Percentiles rank a stretch among this genome's conserved stretches.
phyloP scores from a whole-genome alignment of 495 filamentous ascomycete species.

The Parmelia sp. region DNA sequence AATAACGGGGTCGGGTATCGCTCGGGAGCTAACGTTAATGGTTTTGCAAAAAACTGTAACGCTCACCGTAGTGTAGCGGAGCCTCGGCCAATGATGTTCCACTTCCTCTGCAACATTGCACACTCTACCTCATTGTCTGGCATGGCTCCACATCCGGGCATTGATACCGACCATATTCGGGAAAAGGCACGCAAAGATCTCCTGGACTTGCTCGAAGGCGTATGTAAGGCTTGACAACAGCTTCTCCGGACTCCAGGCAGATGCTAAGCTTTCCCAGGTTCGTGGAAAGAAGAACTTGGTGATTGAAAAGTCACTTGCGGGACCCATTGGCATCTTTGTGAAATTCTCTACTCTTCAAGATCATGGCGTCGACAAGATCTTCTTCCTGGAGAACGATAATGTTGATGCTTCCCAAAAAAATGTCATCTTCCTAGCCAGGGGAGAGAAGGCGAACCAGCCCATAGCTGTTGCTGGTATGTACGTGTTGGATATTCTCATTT shows the following conservation, averaged over 20 bases:
- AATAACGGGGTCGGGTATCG: no score
- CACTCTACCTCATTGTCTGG: neutral
- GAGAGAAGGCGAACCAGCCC: conserved; percentile 77
- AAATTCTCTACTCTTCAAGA: conserved; percentile 88
- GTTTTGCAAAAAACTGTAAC: no score
- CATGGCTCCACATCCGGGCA: conserved; percentile 63
- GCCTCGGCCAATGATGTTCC: neutral
- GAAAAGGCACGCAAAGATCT: conserved; percentile 82
- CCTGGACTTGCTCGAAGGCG: conserved; percentile 79
- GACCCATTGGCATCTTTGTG: conserved; percentile 81
- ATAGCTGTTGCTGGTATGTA: conserved; percentile 82
- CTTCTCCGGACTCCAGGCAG: conserved; percentile 24
- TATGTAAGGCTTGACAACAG: conserved; percentile 54
- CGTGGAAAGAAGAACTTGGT: conserved; percentile 98
- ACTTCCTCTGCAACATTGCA: neutral
- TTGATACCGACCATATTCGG: conserved; percentile 73
- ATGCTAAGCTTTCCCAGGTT: conserved; percentile 52
- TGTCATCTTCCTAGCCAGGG: conserved; percentile 85
- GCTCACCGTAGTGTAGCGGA: neutral
- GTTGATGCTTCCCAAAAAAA: conserved; percentile 89
- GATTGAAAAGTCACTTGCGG: conserved; percentile 82
- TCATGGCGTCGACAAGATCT: conserved; percentile 94
- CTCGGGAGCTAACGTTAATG: no score
- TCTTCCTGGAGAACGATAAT: conserved; percentile 91
- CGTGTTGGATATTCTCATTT: conserved; percentile 9